A percentile compares a stretch with the other conserved stretches of the same genome.
These are phyloP conservation scores for Teratosphaeria nubilosa DNA, from an alignment of 2,329 filamentous ascomycete species.

Conservation along the genomic window DNA sequence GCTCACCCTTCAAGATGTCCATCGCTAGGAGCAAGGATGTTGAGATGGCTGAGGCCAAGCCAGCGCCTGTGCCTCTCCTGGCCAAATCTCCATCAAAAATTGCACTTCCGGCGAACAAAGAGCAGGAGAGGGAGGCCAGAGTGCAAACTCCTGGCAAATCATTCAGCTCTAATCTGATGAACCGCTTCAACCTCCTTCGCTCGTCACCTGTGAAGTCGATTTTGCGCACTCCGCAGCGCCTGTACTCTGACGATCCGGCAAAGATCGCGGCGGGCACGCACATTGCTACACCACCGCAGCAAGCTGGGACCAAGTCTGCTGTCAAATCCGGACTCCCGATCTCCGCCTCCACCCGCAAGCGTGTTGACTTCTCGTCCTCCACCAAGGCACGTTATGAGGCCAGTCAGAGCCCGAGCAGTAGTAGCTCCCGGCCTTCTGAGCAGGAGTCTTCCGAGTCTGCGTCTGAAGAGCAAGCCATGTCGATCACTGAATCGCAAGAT, in stretches of 20 bases:
- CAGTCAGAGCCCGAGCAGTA: constrained; percentile 7
- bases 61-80: constrained; percentile 18
- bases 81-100: constrained; percentile 24
- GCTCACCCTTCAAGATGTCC: constrained; percentile 19
- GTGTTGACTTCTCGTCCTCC: constrained; percentile 66
- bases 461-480: background rate
- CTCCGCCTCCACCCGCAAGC: constrained; percentile 41
- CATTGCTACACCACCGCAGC: constrained; percentile 32
- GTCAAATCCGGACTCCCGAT: background rate
- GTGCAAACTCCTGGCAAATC: constrained; percentile 21
- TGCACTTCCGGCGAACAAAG: constrained; percentile 16
- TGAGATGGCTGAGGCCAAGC: constrained; percentile 9
- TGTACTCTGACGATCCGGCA: constrained; percentile 48
- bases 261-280: constrained; percentile 54
- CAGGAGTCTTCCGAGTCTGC: constrained; percentile 1
- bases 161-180: constrained; percentile 26
- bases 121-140: background rate
- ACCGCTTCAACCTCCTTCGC: constrained; percentile 40
- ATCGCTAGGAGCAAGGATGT: constrained; percentile 10
- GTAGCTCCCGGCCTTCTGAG: background rate
- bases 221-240: constrained; percentile 48
- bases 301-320: constrained; percentile 3
- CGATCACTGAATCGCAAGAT: background rate
- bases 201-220: constrained; percentile 51
- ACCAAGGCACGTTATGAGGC: constrained; percentile 33